phyloP scores from a whole-genome alignment of 1,139 yeast species.

The Candida sp. region DNA sequence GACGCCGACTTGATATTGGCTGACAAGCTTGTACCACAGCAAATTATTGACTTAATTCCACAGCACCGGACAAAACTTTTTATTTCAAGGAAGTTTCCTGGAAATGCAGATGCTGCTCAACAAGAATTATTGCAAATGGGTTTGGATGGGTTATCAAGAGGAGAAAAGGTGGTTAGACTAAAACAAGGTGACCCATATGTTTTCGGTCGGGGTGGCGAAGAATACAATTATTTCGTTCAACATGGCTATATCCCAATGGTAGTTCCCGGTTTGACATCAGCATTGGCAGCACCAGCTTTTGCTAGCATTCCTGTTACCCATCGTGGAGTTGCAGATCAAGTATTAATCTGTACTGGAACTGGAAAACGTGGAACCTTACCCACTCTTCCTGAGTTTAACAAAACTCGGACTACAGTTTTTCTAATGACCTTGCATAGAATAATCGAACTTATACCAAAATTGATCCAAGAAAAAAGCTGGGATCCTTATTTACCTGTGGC shows the following conservation, averaged over 20 bases:
- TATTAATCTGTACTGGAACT: slow-evolving; percentile 90
- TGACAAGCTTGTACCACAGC: slow-evolving; percentile 90
- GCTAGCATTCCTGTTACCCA: slow-evolving; percentile 90
- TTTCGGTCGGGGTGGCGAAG: slow-evolving; percentile 98
- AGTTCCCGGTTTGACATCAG: slow-evolving; percentile 87
- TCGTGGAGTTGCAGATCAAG: slow-evolving; percentile 90
- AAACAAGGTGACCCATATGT: slow-evolving; percentile 98
- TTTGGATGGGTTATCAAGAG: slow-evolving; percentile 56
- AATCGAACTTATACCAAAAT: slow-evolving; percentile 58
- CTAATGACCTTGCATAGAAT: slow-evolving; percentile 90
- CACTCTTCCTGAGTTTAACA: slow-evolving; percentile 67
- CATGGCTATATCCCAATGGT: slow-evolving; percentile 74
- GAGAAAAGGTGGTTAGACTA: slow-evolving; percentile 78
- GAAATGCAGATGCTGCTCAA: slow-evolving; percentile 94
- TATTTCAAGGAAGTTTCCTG: slow-evolving; percentile 94
- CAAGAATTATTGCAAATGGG: slow-evolving; percentile 76
- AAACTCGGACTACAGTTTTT: slow-evolving; percentile 77
- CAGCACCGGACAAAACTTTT: slow-evolving; percentile 61
- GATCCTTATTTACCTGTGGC: slow-evolving; percentile 73
- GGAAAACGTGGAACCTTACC: slow-evolving; percentile 88
- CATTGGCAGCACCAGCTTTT: slow-evolving; percentile 82
- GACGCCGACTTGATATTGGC: slow-evolving; percentile 84
- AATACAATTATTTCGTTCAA: slow-evolving; percentile 59
- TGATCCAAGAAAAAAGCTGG: slow-evolving; percentile 60
- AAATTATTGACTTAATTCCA: slow-evolving; percentile 80